Evolutionary conservation across 352 stramenopile genomes (phyloP).

Genomic region (Phytopythium kandeliae): DNA sequence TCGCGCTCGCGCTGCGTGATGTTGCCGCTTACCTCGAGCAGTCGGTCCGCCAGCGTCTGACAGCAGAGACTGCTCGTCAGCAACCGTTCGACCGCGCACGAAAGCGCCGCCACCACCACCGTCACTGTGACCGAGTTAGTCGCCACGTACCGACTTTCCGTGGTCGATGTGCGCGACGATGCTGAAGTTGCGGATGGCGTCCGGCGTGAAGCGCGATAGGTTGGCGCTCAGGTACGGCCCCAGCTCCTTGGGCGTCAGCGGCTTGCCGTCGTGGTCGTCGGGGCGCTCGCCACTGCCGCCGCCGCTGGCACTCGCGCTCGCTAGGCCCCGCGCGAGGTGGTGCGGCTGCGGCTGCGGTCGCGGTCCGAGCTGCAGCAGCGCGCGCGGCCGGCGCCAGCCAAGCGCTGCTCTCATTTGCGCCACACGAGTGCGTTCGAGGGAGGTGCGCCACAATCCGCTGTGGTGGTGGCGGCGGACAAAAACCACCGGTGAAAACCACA

Average conservation of each 20-base stretch:
- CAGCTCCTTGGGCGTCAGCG: conserved; percentile 42
- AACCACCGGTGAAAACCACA: no score
- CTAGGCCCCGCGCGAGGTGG: background rate
- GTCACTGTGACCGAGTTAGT: no score
- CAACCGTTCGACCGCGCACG: no score
- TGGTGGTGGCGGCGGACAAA: background rate
- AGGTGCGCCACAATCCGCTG: no score
- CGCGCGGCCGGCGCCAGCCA: conserved; percentile 4
- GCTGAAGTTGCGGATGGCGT: conserved; percentile 88
- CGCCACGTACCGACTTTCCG: conserved; percentile 73
- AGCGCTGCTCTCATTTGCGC: background rate
- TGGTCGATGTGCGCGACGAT: conserved; percentile 92
- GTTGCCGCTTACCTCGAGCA: conserved; percentile 89
- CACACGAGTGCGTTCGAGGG: no score
- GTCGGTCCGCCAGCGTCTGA: conserved; percentile 84
- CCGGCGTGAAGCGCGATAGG: conserved; percentile 49
- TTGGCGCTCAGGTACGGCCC: conserved; percentile 56
- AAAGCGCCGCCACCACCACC: background rate
- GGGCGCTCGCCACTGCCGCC: background rate
- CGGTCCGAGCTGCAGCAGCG: background rate
- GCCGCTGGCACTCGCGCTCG: background rate
- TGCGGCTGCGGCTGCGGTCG: background rate
- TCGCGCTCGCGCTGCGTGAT: conserved; percentile 83
- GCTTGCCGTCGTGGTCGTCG: conserved; percentile 13
- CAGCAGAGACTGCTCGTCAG: no score